A percentile compares a stretch with the other conserved stretches of the same genome.
These are phyloP conservation scores for Penicillium chermesinum DNA, from an alignment of 495 filamentous ascomycete genomes.

Conservation along the genomic window DNA sequence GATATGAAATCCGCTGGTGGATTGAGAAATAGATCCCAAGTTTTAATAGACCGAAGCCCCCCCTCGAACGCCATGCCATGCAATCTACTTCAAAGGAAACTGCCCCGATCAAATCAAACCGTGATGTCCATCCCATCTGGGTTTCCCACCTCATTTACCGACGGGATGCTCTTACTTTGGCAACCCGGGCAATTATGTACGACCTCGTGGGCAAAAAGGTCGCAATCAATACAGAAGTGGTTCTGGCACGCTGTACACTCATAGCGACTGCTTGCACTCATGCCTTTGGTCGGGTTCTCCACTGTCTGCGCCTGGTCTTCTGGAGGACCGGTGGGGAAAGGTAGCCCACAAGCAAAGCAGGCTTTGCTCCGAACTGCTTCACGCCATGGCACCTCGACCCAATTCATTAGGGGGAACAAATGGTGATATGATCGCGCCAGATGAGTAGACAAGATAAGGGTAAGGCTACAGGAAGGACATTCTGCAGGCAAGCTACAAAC, in stretches of 20 bases:
- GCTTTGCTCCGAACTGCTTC: conserved; percentile 47
- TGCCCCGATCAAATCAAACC: neutral
- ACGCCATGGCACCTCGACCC: conserved; percentile 83
- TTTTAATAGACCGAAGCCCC: neutral
- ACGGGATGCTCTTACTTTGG: conserved; percentile 51
- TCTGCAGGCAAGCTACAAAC: conserved; percentile 89
- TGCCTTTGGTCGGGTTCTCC: conserved; percentile 48
- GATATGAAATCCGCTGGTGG: too few relatives aligned
- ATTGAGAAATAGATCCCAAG: too few relatives aligned
- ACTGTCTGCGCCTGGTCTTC: conserved; percentile 32
- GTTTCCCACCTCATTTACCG: neutral
- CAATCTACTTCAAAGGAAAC: conserved; percentile 10
- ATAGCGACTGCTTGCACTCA: conserved; percentile 83
- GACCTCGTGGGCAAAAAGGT: conserved; percentile 87
- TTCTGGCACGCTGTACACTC: conserved; percentile 76
- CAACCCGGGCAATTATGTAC: conserved; percentile 96
- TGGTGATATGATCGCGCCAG: conserved; percentile 93
- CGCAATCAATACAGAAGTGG: conserved; percentile 97
- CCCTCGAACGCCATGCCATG: conserved; percentile 16
- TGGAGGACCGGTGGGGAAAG: conserved; percentile 47
- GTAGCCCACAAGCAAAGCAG: conserved; percentile 47
- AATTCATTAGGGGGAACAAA: conserved; percentile 85
- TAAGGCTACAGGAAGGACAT: conserved; percentile 86
- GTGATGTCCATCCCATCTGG: conserved; percentile 33
- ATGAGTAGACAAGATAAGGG: conserved; percentile 94